Base-by-base conservation (phyloP, 2,329 filamentous ascomycete genomes). In the Aspergillus fumigatiaffinis region DNA sequence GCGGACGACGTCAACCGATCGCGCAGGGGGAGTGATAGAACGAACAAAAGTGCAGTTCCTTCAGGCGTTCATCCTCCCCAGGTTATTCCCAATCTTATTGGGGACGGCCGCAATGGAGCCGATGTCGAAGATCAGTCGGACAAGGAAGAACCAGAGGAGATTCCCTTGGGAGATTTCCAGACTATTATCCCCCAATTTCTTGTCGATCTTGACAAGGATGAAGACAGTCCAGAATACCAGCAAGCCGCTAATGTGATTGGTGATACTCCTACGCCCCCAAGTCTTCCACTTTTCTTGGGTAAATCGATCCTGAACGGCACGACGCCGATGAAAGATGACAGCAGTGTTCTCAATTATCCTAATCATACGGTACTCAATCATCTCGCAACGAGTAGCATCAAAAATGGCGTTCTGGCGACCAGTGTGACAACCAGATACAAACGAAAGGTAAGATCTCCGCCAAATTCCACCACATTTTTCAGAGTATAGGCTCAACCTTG, bases 321-420 rank as follows among this genome's bases (percentile, higher is more conserved):
- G 2, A 92, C 91, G 26, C 87, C 93, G 6, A 91, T 96, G 82
- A 97, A 97, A 79, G 94, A 99, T 72, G 94, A 99, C 76, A 96
- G 93, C 74, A 97, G 92, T 76, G 94, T 99, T 60, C 79, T 99
- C 62, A 94, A 91, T 65, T 93, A 97, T 84, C 94, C 94, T 14
- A 99, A 97, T 68, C 93, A 99, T 70, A 97, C 94, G 0, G 91
- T 97, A 32, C 79, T 99, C 61, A 99, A 99, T 66, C 94, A 99
- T 74, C 80, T 99, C 65, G 93, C 93, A 51, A 99, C 94, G 3
- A 97, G 93, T 75, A 97, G 92, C 74, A 99, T 99, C 75, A 97
- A 96, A 79, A 92, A 96, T 65, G 92, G 93, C 61, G 90, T 97
- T 26, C 81, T 99, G 63, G 94, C 94, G 35, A 95, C 96, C 5